Base-by-base conservation (phyloP, 495 filamentous ascomycete species). In the Hypoxylon crocopeplum region DNA sequence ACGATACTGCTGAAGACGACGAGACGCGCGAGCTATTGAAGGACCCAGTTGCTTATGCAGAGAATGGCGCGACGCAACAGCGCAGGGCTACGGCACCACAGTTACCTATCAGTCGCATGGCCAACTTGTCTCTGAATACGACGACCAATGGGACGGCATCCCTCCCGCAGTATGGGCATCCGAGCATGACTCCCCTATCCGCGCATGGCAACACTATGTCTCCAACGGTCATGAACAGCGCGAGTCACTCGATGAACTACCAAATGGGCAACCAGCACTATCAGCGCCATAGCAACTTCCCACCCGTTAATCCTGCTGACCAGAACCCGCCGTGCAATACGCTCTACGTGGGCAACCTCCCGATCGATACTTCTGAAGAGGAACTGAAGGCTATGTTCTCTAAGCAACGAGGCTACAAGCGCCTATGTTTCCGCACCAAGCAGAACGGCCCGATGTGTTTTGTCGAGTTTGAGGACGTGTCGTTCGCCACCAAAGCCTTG, bases 401-500 rank as follows among this genome's bases (percentile, higher is more conserved):
- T 36, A 94, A 93, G 72, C 90, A 95, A 63, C 90, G 93, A 27
- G 94, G 94, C 12, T 98, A 98, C 73, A 98, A 96, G 77, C 82
- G 94, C 30, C 86, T 98, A 3, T 97, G 92, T 67, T 96, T 97
- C 77, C 85, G 95, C n/a, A 96, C 93, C 45, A 98, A 98, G 75
- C 89, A 93, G 60, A 96, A 98, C 66, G 95, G 95, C 0, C 94
- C 95, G 10, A 98, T 98, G 95, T 98, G 94, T 67, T 98, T 98
- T 66, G 94, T 98, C 33, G 95, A 98, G 72, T 98, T 98, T 69
- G 94, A 98, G 64, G 93, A 98, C 69, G 85, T 97, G 34, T 88
- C 88, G 17, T 94, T 92, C 68, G 94, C 94, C 6, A 97, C 94
- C 50, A 96, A 95, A 69, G 88, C 93, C 0, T 80, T 98, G 7